These are phyloP conservation scores for Cornus suecica DNA, from an alignment of 148 eudicot species.

Conservation along the genomic window DNA sequence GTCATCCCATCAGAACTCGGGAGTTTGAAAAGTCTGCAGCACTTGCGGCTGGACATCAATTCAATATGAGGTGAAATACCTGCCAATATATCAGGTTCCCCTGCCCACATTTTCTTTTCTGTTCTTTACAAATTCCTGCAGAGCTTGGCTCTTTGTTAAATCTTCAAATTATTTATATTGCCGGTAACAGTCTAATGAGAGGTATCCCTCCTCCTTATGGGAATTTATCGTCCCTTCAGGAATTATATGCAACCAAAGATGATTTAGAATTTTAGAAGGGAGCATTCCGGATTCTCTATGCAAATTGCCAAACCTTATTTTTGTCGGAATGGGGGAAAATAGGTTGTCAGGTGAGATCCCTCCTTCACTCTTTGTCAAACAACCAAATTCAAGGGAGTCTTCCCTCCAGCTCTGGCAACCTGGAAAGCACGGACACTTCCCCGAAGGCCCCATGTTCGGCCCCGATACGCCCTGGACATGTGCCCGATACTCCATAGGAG, in stretches of 20 bases:
- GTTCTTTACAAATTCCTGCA: constrained; percentile 10
- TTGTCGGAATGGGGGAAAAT: neutral
- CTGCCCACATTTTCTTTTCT: neutral
- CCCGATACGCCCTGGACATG: too few relatives aligned
- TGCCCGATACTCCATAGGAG: too few relatives aligned
- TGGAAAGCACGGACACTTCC: too few relatives aligned
- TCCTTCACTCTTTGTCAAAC: neutral
- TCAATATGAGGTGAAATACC: neutral
- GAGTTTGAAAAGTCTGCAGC: neutral
- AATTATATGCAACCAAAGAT: neutral
- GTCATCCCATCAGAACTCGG: neutral
- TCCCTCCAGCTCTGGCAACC: neutral
- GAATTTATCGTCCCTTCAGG: neutral
- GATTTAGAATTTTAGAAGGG: neutral
- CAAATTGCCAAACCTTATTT: neutral
- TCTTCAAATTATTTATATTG: constrained; percentile 11
- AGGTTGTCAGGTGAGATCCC: neutral
- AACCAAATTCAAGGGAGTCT: constrained; percentile 1
- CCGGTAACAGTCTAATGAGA: neutral
- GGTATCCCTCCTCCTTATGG: neutral
- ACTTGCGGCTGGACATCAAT: neutral
- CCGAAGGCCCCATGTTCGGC: too few relatives aligned
- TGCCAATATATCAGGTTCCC: constrained; percentile 5
- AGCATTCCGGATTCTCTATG: neutral
- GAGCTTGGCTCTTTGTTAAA: constrained; percentile 17